These are phyloP conservation scores for Gaultheria prostrata DNA, from an alignment of 148 eudicot genomes.

Conservation along the genomic window DNA sequence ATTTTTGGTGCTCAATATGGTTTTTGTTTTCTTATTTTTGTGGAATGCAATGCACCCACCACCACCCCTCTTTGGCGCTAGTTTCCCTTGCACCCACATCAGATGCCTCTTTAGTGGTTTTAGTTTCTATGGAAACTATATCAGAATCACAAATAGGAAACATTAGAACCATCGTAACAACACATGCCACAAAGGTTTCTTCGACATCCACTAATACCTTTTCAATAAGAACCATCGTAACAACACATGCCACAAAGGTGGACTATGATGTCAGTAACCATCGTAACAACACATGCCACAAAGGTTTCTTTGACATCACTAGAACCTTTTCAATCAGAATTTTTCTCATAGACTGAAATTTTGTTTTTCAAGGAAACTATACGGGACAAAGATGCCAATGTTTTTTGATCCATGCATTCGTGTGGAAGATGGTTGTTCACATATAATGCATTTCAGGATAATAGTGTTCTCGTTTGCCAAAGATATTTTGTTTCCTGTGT, in stretches of 20 bases:
- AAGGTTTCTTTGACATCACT: background rate
- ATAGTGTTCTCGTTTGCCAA: background rate
- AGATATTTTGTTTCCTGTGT: background rate
- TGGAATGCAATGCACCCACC: background rate
- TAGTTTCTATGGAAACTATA: background rate
- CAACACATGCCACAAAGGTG: background rate
- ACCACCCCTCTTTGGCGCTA: too few relatives aligned
- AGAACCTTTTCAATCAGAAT: background rate
- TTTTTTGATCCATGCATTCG: background rate
- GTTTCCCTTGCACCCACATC: background rate
- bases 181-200: background rate
- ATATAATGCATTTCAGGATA: background rate
- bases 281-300: background rate
- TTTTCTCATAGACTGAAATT: background rate
- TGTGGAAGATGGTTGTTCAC: background rate
- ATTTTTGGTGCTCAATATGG: background rate
- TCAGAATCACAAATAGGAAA: background rate
- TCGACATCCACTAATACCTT: background rate
- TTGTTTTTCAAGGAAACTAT: background rate
- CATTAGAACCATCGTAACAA: background rate
- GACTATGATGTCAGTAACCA: slow-evolving; percentile 6
- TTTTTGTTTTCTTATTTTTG: background rate
- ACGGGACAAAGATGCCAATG: background rate
- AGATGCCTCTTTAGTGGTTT: background rate
- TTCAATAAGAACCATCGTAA: background rate